Evolutionary conservation across 352 stramenopile genomes (phyloP), one percentile per base, ranked within the genome.

Genomic region (Globisporangium lucens): DNA sequence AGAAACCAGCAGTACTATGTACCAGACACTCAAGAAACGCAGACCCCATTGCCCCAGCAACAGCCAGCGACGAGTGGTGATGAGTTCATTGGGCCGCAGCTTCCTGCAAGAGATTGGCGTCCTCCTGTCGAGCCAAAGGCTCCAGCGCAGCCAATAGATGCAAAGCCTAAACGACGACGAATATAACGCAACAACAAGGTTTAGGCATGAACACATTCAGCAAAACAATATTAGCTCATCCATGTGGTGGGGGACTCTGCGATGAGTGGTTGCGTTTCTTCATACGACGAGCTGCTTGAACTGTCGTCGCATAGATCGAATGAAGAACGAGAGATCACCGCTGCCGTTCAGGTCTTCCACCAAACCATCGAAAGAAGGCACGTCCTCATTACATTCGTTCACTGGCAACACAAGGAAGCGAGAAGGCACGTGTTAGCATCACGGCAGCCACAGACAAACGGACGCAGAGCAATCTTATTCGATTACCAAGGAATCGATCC

Each of bases 301-400:
- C 68, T 89, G 70, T 43, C 82, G 83, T 1, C 87, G 85, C 85
- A 95, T 95, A 41, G 80, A 80, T 49, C 83, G 85, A 29, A 95
- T 84, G 66, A 95, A 90, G 27, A 78, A 74, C 47, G 87, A 84
- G 56, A 95, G 79, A 69, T 95, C 82, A 38, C 82, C 79, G 17
- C 66, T 78, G 47, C 73, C 60, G 71, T 93, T 95, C 13, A 95
- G 82, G 57, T 83, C 68, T 24, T 75, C 72, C 61, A 91, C 75
- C 20, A 93, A 52, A n/a, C 77, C 63, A 20, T 77, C 73, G 24
- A 91, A 59, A 15, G 65, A 71, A 3, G 72, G 47, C n/a, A 95
- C 75, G 4, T 74, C 56, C 56, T 88, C 80, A 33, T 79, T 79
- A 64, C 87, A 93, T 1, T 82, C 63, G 62, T 90, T 81, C 38